Evolutionary conservation across 495 filamentous ascomycete species (phyloP), one percentile per base, ranked within the genome.

Genomic region (Niebla homalea): DNA sequence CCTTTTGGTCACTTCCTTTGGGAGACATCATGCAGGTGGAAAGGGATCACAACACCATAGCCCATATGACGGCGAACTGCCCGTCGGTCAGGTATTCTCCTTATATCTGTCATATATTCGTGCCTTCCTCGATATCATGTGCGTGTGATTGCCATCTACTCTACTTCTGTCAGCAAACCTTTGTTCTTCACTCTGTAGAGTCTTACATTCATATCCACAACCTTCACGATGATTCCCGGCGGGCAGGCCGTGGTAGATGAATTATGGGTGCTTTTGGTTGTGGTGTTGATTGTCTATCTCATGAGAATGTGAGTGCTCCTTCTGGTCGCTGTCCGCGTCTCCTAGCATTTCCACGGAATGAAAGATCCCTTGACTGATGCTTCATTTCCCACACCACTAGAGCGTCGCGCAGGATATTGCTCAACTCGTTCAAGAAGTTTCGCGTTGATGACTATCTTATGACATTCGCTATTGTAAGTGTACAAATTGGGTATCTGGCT

Each of bases 391-490:
- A 19, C 10, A 14, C 12, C 43, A 46, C 23, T 18, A 46, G 43
- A 29, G 43, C 23, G 11, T 70, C 65, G 16, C 65, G 68, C 42
- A 46, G 53, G 22, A 47, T 78, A 11, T 66, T 71, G 38, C 59
- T 76, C 14, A 69, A 73, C 6, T 62, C 67, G 0, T 57, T 68
- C 40, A 68, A 60, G 23, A 61, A 65, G 14, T 61, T 78, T 37
- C 69, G 78, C 53, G 19, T 65, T 2, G 78, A 80, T 47, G 78
- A 81, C 56, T 74, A 64, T 46, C 39, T 79, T 15, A 79, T 80
- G 68, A 20, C 72, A 0, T 50, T 74, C 25, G 70, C 66, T 10
- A 57, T 71, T 41, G 70, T 74, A 62, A 35, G 68, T 57, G 4
- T 18, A 5, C 6, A 46, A 7, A 42, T 20, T 42, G 22, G 19